A percentile compares a stretch with the other conserved stretches of the same genome.
These are phyloP conservation scores for Citrus mangshanensis DNA, from an alignment of 345 rosid genomes.

Conservation along the genomic window DNA sequence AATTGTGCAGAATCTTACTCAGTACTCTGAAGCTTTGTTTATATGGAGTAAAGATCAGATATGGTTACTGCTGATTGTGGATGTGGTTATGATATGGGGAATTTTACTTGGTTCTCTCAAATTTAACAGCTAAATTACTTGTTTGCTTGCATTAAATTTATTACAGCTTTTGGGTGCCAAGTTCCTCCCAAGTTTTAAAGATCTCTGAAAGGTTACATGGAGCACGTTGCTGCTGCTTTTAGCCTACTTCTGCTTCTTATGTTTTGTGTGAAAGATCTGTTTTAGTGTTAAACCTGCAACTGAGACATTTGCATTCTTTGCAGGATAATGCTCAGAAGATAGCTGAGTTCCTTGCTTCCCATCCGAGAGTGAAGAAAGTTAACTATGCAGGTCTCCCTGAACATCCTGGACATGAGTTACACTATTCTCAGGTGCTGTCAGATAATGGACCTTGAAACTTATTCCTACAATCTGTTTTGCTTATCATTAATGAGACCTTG, in stretches of 20 bases:
- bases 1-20: neutral
- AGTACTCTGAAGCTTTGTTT: neutral
- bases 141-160: neutral
- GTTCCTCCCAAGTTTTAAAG: neutral
- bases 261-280: neutral
- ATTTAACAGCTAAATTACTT: neutral
- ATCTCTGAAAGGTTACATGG: neutral
- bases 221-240: neutral
- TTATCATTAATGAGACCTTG: neutral
- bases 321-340: conserved; percentile 90
- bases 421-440: conserved; percentile 75
- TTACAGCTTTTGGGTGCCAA: neutral
- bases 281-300: neutral
- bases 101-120: neutral
- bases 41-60: neutral
- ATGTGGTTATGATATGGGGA: neutral
- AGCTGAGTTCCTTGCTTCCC: conserved; percentile 74
- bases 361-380: conserved; percentile 83
- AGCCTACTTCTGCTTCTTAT: neutral
- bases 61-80: neutral
- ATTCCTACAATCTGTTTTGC: neutral
- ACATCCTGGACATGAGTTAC: conserved; percentile 84
- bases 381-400: conserved; percentile 80
- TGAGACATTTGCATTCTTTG: conserved; percentile 5
- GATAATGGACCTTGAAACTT: neutral